A percentile compares a stretch with the other conserved stretches of the same genome.
Conservation (phyloP, 148 eudicot species). For the Spergularia marina region DNA sequence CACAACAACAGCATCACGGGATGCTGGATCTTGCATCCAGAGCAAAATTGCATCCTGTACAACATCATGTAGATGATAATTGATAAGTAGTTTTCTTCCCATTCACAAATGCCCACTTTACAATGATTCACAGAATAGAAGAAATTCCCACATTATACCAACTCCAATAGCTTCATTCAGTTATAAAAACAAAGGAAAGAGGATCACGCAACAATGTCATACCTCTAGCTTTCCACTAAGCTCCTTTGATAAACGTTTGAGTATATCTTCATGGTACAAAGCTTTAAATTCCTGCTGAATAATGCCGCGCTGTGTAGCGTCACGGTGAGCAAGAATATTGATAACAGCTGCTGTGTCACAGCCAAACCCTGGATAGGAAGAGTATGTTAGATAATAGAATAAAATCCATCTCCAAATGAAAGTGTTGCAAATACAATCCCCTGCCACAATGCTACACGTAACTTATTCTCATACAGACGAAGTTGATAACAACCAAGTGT, state of each 20-base stretch:
- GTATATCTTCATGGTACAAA: conserved; percentile 62
- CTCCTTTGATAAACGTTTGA: conserved; percentile 53
- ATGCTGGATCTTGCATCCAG: conserved; percentile 75
- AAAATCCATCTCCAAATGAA: background rate
- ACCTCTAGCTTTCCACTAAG: conserved; percentile 70
- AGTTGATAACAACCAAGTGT: too few relatives aligned
- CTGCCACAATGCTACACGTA: background rate
- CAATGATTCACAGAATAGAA: background rate
- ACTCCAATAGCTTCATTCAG: background rate
- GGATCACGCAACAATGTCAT: background rate
- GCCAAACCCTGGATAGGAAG: conserved; percentile 49
- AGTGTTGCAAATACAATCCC: background rate
- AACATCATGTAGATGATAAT: background rate
- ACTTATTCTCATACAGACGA: background rate
- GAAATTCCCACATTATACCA: background rate
- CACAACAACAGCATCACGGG: conserved; percentile 69
- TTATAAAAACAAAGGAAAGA: background rate
- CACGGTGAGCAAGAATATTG: conserved; percentile 70
- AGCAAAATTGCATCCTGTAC: conserved; percentile 61
- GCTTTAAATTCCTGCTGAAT: conserved; percentile 57
- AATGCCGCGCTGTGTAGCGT: conserved; percentile 59
- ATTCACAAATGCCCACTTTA: background rate
- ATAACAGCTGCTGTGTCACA: conserved; percentile 66
- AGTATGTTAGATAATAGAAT: background rate
- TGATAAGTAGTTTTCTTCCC: background rate